A percentile compares a stretch with the other conserved stretches of the same genome.
Conservation (phyloP, 441 rosid genomes). For the Aleurites moluccanus region DNA sequence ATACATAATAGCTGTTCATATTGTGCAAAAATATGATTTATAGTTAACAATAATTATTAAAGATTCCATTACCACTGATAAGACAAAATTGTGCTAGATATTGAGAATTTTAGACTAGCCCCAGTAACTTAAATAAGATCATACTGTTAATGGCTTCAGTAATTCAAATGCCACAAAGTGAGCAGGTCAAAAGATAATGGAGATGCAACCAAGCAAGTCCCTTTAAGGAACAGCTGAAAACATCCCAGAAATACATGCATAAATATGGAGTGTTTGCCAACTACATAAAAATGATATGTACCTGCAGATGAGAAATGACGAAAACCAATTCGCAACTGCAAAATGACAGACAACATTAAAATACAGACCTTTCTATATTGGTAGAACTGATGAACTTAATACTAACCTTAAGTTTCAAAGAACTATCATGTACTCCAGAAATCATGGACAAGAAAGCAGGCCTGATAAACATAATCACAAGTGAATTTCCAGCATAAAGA, state of each 20-base stretch:
- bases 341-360: constrained; percentile 32
- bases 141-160: neutral
- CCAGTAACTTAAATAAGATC: neutral
- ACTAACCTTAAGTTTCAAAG: constrained; percentile 54
- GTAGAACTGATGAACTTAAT: constrained; percentile 17
- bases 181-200: neutral
- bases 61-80: neutral
- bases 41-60: neutral
- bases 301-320: constrained; percentile 75
- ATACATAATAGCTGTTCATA: neutral
- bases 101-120: neutral
- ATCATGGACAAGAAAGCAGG: constrained; percentile 33
- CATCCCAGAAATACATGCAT: neutral
- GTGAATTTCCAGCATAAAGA: constrained; percentile 9
- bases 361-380: constrained; percentile 21
- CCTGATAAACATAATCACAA: constrained; percentile 42
- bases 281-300: constrained; percentile 32
- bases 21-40: neutral
- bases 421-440: constrained; percentile 38
- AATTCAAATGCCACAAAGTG: neutral
- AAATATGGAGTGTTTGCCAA: constrained; percentile 3
- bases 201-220: constrained; percentile 3
- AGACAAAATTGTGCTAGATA: neutral
- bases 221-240: constrained; percentile 5
- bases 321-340: constrained; percentile 62